Evolutionary conservation across 1,284 basidiomycete genomes (phyloP).

Genomic region (Moesziomyces sp.): DNA sequence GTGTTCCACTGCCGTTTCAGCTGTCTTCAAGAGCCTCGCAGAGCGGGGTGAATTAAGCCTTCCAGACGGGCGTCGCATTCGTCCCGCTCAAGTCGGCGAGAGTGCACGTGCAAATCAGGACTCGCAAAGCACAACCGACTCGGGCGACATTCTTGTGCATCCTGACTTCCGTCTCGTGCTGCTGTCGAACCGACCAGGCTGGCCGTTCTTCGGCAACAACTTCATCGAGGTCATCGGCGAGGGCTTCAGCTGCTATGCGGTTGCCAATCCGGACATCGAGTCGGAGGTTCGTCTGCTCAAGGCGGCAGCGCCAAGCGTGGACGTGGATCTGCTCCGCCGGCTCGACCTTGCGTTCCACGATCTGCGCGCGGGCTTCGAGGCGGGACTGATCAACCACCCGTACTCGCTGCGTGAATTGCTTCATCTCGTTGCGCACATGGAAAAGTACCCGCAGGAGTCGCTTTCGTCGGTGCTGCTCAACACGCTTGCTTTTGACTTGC

Average conservation of each 20-base stretch:
- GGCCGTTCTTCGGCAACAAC: slow-evolving; percentile 66
- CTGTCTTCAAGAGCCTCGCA: slow-evolving; percentile 67
- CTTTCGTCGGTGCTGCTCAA: slow-evolving; percentile 67
- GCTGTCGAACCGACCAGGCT: slow-evolving; percentile 68
- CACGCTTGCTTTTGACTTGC: slow-evolving; percentile 68
- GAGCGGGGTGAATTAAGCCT: slow-evolving; percentile 67
- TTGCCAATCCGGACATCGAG: slow-evolving; percentile 67
- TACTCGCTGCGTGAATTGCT: slow-evolving; percentile 68
- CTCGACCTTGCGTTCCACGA: slow-evolving; percentile 68
- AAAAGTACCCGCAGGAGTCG: slow-evolving; percentile 64
- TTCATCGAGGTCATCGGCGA: slow-evolving; percentile 68
- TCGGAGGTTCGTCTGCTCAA: slow-evolving; percentile 66
- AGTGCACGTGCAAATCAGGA: slow-evolving; percentile 1
- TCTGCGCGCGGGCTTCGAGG: slow-evolving; percentile 66
- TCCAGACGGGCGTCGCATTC: slow-evolving; percentile 65
- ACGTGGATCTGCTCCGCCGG: slow-evolving; percentile 53
- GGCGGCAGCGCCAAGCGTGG: slow-evolving; percentile 63
- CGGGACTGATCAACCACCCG: slow-evolving; percentile 65
- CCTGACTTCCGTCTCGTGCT: slow-evolving; percentile 68
- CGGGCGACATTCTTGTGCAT: slow-evolving; percentile 61
- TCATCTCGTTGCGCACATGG: slow-evolving; percentile 67
- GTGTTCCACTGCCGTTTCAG: slow-evolving; percentile 67
- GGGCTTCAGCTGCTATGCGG: slow-evolving; percentile 65
- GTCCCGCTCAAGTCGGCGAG: slow-evolving; percentile 34
- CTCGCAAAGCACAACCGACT: slow-evolving; percentile 1